Conservation (phyloP, 441 rosid genomes). For the Gossypium davidsonii region DNA sequence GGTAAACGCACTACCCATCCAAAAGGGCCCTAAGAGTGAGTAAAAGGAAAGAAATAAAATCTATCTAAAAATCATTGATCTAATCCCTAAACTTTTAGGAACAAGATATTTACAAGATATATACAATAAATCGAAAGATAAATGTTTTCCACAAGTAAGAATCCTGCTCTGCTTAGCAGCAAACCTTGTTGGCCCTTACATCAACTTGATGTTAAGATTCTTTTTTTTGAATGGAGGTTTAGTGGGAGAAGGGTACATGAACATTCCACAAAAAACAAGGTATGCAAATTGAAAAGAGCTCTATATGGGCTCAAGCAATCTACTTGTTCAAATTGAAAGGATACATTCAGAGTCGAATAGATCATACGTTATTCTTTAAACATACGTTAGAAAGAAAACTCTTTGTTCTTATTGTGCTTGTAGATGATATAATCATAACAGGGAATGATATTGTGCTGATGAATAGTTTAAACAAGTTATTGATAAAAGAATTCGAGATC, state of each 20-base stretch:
- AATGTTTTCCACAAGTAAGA: neutral
- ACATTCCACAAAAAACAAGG: neutral
- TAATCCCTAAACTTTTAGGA: neutral
- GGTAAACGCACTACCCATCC: too few species aligned
- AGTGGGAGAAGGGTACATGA: neutral
- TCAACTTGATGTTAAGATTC: neutral
- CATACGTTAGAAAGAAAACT: neutral
- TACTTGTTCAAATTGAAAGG: neutral
- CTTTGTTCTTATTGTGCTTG: neutral
- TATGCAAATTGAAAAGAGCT: neutral
- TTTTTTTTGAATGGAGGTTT: neutral
- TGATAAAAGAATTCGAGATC: neutral
- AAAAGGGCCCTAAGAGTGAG: neutral
- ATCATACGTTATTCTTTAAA: neutral
- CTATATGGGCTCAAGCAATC: neutral
- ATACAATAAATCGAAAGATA: neutral
- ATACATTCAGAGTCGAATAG: neutral
- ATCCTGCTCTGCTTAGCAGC: neutral
- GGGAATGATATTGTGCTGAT: neutral
- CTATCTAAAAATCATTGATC: neutral
- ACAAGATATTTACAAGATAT: neutral
- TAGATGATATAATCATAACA: neutral
- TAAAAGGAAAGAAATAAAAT: too few species aligned
- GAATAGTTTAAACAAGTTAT: neutral
- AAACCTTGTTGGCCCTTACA: neutral